Percentiles rank a stretch among this genome's conserved stretches.
Conservation (phyloP, 1,284 basidiomycete species). For the Ustilago loliicola region DNA sequence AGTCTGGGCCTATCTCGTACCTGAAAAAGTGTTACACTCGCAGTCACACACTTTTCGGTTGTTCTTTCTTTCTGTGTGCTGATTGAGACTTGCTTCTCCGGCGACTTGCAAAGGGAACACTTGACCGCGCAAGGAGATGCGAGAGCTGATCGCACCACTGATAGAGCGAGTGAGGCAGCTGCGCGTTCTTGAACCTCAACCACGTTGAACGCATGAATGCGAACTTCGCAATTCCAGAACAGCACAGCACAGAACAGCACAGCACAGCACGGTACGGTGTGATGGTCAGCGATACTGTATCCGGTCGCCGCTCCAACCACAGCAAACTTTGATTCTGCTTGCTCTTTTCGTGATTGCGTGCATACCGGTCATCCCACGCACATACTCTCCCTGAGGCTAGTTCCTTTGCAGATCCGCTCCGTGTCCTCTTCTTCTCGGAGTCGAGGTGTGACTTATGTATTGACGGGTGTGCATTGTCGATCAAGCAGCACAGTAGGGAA, state of each 20-base stretch:
- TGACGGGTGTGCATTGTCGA: background rate
- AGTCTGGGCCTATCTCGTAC: background rate
- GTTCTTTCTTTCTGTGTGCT: background rate
- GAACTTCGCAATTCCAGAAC: background rate
- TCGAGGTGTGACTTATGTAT: background rate
- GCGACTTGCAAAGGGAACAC: background rate
- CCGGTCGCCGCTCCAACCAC: constrained; percentile 1
- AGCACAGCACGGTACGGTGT: constrained; percentile 3
- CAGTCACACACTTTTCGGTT: background rate
- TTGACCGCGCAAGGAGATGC: background rate
- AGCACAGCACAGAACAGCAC: constrained; percentile 3
- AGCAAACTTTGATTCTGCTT: background rate
- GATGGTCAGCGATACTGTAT: background rate
- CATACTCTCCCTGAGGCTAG: background rate
- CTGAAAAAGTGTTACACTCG: background rate
- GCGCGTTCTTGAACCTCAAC: background rate
- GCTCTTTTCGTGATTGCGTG: background rate
- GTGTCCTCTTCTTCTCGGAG: background rate
- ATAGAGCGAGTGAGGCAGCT: background rate
- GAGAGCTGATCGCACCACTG: background rate
- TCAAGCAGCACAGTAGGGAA: background rate
- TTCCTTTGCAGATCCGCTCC: background rate
- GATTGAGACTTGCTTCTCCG: constrained; percentile 6
- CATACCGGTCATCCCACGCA: constrained; percentile 9
- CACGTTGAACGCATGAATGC: constrained; percentile 14